Base-by-base conservation (phyloP, 2,329 filamentous ascomycete genomes). In the Talaromyces funiculosus region DNA sequence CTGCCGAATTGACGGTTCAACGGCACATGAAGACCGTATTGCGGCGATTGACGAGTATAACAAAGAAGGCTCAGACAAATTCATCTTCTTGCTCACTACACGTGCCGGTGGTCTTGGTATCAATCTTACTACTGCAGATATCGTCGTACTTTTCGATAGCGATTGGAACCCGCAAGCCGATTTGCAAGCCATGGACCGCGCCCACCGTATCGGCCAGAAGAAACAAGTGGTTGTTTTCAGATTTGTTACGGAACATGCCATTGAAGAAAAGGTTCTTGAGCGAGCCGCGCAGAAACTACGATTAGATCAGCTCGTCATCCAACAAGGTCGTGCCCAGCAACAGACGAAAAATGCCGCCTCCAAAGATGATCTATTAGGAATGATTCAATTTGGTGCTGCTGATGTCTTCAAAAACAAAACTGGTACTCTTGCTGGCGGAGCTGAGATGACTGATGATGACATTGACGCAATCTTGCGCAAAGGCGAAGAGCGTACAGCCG, bases 81-180 rank as follows among this genome's bases (percentile, higher is more conserved):
- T 97, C 68, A 83, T 99, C 61, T 99, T 99, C 76, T 80, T 99
- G 63, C 82, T 99, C 49, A 99, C 94, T 0, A 99, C 94, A 40
- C 87, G 94, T 77, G 94, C 94, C 61, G 94, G 94, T 81, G 94
- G 94, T 68, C 79, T 99, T 59, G 94, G 94, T 69, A 99, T 99
- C 81, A 99, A 99, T 73, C 79, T 99, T 71, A 99, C 94, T 0
- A 88, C 84, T 63, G 94, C 94, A 60, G 94, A 99, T 69, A 96
- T 97, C 70, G 94, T 99, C 61, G 85, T 99, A 31, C 84, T 99
- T 6, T 99, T 94, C 71, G 94, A 99, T 74, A 97, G 92, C 69
- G 94, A 99, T 73, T 99, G 94, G 94, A 97, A 97, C 70, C 94
- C 94, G 9, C 94, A 99, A 76, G 94, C 94, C 18, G 94, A 99